Evolutionary conservation across 371 early-diverging fungal species (phyloP).

Genomic region (Massospora cicadina): DNA sequence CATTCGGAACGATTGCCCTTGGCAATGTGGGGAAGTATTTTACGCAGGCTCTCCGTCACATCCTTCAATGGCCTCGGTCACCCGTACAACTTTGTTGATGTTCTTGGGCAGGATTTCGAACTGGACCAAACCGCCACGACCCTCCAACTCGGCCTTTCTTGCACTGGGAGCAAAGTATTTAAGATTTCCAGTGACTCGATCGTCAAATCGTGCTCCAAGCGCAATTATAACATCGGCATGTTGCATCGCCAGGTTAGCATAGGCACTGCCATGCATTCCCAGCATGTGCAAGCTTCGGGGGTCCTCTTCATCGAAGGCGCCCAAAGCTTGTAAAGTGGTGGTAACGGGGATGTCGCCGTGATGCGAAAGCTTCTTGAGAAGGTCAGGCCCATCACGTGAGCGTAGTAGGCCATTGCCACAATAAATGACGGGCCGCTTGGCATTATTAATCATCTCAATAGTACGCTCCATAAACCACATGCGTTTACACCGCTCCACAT

Average conservation of each 20-base stretch:
- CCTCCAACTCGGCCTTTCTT: conserved; percentile 62
- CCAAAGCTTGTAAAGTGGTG: conserved; percentile 82
- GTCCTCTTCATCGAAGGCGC: conserved; percentile 80
- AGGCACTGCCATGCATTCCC: conserved; percentile 95
- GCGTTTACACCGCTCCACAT: conserved; percentile 19
- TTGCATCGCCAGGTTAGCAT: conserved; percentile 94
- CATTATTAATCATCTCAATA: conserved; percentile 68
- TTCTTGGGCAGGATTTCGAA: conserved; percentile 98
- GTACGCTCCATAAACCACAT: conserved; percentile 36
- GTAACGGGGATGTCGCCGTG: conserved; percentile 87
- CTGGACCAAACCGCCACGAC: conserved; percentile 89
- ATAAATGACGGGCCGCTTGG: conserved; percentile 84
- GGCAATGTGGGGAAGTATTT: conserved; percentile 60
- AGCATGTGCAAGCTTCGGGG: conserved; percentile 87
- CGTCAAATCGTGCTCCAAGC: conserved; percentile 95
- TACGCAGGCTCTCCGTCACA: conserved; percentile 62
- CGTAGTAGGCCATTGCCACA: conserved; percentile 84
- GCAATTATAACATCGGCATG: conserved; percentile 85
- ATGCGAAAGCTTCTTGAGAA: conserved; percentile 61
- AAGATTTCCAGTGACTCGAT: conserved; percentile 89
- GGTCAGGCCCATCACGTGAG: conserved; percentile 59
- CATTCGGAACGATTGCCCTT: conserved; percentile 52
- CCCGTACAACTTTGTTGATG: conserved; percentile 91
- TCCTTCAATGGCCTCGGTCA: conserved; percentile 86
- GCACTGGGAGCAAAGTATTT: conserved; percentile 84